Evolutionary conservation across 2,329 filamentous ascomycete genomes (phyloP).

Genomic region (Epicoccum nigrum): DNA sequence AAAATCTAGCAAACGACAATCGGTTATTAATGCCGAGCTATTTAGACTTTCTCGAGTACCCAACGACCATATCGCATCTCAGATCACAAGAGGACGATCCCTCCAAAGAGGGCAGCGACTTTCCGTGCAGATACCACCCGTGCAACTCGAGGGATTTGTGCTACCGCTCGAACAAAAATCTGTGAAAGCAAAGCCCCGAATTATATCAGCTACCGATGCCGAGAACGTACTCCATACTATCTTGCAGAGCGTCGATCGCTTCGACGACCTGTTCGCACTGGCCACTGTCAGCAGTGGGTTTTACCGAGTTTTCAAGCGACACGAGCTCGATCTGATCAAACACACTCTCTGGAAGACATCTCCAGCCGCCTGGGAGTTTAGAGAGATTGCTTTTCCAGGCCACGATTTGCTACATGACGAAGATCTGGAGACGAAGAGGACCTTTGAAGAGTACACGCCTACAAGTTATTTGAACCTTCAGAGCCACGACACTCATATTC

Average conservation of each 20-base stretch:
- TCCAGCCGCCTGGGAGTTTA: slow-evolving; percentile 65
- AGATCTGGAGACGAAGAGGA: slow-evolving; percentile 52
- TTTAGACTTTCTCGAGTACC: slow-evolving; percentile 35
- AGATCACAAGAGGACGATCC: slow-evolving; percentile 29
- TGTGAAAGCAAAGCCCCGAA: slow-evolving; percentile 26
- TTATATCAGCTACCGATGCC: slow-evolving; percentile 52
- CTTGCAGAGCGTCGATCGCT: slow-evolving; percentile 54
- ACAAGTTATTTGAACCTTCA: slow-evolving; percentile 59
- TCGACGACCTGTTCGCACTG: slow-evolving; percentile 62
- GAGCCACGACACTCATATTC: slow-evolving; percentile 59
- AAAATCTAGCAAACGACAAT: slow-evolving; percentile 51
- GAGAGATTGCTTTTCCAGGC: slow-evolving; percentile 62
- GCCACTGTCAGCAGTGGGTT: slow-evolving; percentile 62
- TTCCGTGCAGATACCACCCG: slow-evolving; percentile 32
- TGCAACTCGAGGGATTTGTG: slow-evolving; percentile 28
- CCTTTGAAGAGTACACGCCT: slow-evolving; percentile 60
- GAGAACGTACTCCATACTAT: slow-evolving; percentile 61
- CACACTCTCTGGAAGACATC: slow-evolving; percentile 59
- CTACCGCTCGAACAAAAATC: slow-evolving; percentile 28
- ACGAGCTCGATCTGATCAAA: slow-evolving; percentile 62
- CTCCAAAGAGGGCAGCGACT: slow-evolving; percentile 25
- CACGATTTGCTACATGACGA: slow-evolving; percentile 50
- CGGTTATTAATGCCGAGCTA: slow-evolving; percentile 19
- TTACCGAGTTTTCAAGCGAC: slow-evolving; percentile 62
- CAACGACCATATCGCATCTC: slow-evolving; percentile 40